Base-by-base conservation (phyloP, 2,329 filamentous ascomycete species). In the Talaromyces piceae region DNA sequence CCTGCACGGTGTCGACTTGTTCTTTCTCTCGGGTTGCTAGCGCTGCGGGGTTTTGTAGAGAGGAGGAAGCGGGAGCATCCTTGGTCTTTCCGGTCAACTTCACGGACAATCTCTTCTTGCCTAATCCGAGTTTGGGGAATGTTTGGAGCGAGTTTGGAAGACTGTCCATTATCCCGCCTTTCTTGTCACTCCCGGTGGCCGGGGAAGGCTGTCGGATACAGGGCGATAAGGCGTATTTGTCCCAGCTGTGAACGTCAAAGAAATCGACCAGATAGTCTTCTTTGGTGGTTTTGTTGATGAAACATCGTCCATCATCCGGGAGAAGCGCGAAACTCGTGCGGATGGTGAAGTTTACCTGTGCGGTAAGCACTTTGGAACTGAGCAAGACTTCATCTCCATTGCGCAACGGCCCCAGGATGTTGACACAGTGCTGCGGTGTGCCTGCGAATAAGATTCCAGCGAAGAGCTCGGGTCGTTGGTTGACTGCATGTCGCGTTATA, bases 371-470 rank as follows among this genome's bases (percentile, higher is more conserved):
- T 57, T 88, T 88, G 55, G 90, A 90, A 61, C 91, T 95, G 53
- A 96, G 77, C 1, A 95, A 77, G 0, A 96, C 90, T 16, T 91
- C 87, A 63, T 97, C 91, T n/a, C 91, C 91, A 60, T 95, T 91
- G 30, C 91, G 83, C 11, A 97, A 68, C 1, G 91, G 91, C 0
- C 91, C 91, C 3, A 96, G 77, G 47, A 95, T 93, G 64, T 95
- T 96, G 64, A 96, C 82, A 64, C 90, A 95, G 49, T 86, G 81
- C 58, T 91, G 85, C 0, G 91, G 91, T 1, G 86, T 83, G 7
- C 91, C 91, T 1, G 88, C 90, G 63, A 88, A 97, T 2, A 95
- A 67, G 1, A 95, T 87, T 0, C 90, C 90, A 0, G 86, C 80
- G 61, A 96, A 94, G 2, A 97, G 78, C 4, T 94, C 86, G 0